Percentiles rank a stretch among this genome's conserved stretches.
Evolutionary conservation across 1,139 yeast genomes (phyloP).

Genomic region (Martiniozyma asiatica): DNA sequence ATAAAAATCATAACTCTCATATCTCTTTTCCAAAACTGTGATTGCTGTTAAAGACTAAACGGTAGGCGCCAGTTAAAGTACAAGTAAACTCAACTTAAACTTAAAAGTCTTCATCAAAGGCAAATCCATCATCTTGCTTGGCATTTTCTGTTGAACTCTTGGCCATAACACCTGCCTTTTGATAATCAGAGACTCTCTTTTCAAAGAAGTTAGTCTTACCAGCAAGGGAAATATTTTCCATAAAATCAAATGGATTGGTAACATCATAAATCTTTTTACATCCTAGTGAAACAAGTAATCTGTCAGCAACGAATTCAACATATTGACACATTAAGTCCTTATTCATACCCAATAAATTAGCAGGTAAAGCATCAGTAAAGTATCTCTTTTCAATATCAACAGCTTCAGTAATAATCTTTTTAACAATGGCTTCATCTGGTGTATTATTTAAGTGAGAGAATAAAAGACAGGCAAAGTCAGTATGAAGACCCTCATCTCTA

Average conservation of each 20-base stretch:
- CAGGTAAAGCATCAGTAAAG: constrained; percentile 89
- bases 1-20: too few species aligned
- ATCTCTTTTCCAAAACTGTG: too few species aligned
- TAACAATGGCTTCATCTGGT: constrained; percentile 68
- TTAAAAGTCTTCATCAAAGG: constrained; percentile 41
- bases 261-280: constrained; percentile 80
- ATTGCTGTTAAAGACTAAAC: too few species aligned
- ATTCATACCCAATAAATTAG: constrained; percentile 88
- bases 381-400: constrained; percentile 89
- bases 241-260: constrained; percentile 91
- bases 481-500: constrained; percentile 97
- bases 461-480: constrained; percentile 93
- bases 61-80: too few species aligned
- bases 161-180: constrained; percentile 98
- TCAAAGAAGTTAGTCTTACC: constrained; percentile 99
- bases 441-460: constrained; percentile 87
- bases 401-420: constrained; percentile 86
- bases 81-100: too few species aligned
- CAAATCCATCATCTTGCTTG: constrained; percentile 24
- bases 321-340: constrained; percentile 87
- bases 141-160: constrained; percentile 28
- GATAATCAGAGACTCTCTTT: constrained; percentile 97
- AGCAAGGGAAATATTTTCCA: constrained; percentile 95
- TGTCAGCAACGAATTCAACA: constrained; percentile 95
- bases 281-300: constrained; percentile 81